These are phyloP conservation scores for Emmonsia crescens DNA, from an alignment of 2,329 filamentous ascomycete species.

Conservation along the genomic window DNA sequence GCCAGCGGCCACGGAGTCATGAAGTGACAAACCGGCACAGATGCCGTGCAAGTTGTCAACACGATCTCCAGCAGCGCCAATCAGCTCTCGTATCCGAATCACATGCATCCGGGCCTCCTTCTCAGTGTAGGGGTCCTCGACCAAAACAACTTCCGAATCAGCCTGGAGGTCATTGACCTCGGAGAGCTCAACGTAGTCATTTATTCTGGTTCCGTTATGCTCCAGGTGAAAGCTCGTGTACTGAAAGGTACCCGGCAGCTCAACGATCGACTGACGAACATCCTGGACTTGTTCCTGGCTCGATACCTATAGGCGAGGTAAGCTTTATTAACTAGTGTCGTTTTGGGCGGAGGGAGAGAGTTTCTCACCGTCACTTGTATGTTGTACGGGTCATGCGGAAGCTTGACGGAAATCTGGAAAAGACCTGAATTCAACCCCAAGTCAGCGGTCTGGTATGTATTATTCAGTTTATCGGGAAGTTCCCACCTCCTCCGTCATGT, in stretches of 20 bases:
- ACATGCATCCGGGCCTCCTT: constrained; percentile 96
- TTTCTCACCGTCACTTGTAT: constrained; percentile 71
- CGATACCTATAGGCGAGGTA: constrained; percentile 52
- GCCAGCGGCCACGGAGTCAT: constrained; percentile 57
- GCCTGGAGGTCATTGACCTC: constrained; percentile 71
- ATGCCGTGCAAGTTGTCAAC: constrained; percentile 81
- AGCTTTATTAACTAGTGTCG: constrained; percentile 17
- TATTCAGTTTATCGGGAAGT: not conserved
- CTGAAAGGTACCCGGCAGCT: constrained; percentile 83
- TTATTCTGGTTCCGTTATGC: constrained; percentile 76
- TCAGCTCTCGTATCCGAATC: constrained; percentile 79
- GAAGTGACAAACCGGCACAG: constrained; percentile 71
- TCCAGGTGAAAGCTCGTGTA: constrained; percentile 99
- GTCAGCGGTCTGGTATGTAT: not conserved
- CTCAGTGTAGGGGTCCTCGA: constrained; percentile 95
- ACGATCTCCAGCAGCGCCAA: constrained; percentile 81
- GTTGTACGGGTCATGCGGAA: constrained; percentile 68
- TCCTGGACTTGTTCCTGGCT: constrained; percentile 95
- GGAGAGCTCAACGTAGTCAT: constrained; percentile 86
- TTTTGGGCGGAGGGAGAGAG: constrained; percentile 8
- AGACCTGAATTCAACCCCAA: constrained; percentile 34
- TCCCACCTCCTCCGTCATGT: constrained; percentile 14
- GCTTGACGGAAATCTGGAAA: constrained; percentile 64
- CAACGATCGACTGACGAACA: constrained; percentile 90
- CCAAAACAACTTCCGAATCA: constrained; percentile 67